These are phyloP conservation scores for Urochloa ruziziensis DNA, from an alignment of 176 grass and related monocot species.

Conservation along the genomic window DNA sequence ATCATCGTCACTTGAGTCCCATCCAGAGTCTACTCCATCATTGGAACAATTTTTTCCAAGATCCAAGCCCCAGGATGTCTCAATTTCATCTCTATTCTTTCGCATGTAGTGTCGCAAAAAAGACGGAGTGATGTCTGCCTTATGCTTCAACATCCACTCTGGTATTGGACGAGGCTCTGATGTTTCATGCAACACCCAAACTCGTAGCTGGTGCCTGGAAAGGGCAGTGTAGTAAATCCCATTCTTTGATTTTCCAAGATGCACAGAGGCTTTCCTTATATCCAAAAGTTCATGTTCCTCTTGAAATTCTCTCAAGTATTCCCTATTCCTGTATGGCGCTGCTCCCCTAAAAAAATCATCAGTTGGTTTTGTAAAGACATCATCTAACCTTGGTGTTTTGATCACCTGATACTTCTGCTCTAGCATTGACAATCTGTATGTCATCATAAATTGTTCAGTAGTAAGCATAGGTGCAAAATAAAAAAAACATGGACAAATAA, in stretches of 20 bases:
- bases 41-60: not conserved
- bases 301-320: not conserved
- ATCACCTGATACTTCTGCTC: not conserved
- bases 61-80: not conserved
- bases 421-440: not conserved
- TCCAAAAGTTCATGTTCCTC: not conserved
- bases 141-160: conserved; percentile 12
- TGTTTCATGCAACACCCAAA: not conserved
- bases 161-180: not conserved
- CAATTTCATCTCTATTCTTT: not conserved
- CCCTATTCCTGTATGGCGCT: not conserved
- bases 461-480: not conserved
- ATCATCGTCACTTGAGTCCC: conserved; percentile 15
- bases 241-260: conserved; percentile 5
- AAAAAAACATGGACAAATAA: too few species aligned
- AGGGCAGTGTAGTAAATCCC: not conserved
- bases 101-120: not conserved
- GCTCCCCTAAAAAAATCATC: not conserved
- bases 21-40: not conserved
- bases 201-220: not conserved
- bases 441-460: not conserved
- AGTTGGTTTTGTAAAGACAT: not conserved
- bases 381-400: not conserved
- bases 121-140: not conserved
- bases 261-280: not conserved